Conservation (phyloP, 2,329 filamentous ascomycete species). For the Amauroascus niger region DNA sequence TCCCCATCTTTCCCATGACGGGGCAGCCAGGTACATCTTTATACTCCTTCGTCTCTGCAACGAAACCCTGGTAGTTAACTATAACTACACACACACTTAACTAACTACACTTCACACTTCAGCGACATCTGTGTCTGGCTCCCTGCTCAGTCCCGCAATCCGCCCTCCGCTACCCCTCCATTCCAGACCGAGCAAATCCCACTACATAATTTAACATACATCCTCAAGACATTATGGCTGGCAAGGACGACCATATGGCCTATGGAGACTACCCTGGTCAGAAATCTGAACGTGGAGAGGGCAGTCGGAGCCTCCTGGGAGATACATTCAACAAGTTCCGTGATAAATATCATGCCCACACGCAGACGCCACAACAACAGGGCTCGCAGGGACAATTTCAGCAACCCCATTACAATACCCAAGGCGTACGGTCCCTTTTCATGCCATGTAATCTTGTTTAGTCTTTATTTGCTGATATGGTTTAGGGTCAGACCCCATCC, state of each 20-base stretch:
- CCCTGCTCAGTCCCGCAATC: neutral
- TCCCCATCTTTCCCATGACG: neutral
- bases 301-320: conserved; percentile 44
- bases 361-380: conserved; percentile 9
- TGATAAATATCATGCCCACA: conserved; percentile 26
- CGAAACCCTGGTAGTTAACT: no score
- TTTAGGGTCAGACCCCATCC: conserved; percentile 15
- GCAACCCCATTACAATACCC: conserved; percentile 20
- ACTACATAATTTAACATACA: neutral
- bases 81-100: no score
- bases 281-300: conserved; percentile 28
- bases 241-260: conserved; percentile 44
- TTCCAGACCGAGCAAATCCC: neutral
- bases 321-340: conserved; percentile 44
- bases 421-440: conserved; percentile 6
- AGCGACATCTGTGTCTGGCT: no score
- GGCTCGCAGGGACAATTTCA: conserved; percentile 15
- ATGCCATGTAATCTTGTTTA: neutral
- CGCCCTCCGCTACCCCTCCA: neutral
- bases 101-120: no score
- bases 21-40: no score
- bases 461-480: conserved; percentile 9
- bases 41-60: no score
- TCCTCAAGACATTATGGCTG: conserved; percentile 30
- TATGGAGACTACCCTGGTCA: conserved; percentile 44